Evolutionary conservation across 1,284 basidiomycete genomes (phyloP).

Genomic region (Cryptococcus sp.): DNA sequence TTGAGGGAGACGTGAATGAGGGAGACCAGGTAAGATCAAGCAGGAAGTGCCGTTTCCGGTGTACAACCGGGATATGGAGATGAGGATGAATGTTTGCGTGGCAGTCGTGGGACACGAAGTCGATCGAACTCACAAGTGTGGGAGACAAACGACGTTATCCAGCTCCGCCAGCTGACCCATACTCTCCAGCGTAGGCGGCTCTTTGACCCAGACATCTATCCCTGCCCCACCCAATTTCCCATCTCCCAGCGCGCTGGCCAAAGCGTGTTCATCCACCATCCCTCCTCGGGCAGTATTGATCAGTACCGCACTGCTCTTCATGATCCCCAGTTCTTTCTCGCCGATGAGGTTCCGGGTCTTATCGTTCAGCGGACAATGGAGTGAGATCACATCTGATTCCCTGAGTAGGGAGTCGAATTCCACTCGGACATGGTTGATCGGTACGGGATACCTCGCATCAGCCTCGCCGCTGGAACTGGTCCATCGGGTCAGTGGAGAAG

Average conservation of each 20-base stretch:
- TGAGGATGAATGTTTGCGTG: background rate
- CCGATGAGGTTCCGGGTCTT: conserved; percentile 53
- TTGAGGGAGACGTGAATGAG: too few species aligned
- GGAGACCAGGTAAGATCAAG: background rate
- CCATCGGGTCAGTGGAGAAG: conserved; percentile 47
- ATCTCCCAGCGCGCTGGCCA: conserved; percentile 51
- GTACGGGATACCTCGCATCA: conserved; percentile 20
- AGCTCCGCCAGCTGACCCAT: conserved; percentile 38
- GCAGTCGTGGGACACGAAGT: background rate
- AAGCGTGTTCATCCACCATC: conserved; percentile 56
- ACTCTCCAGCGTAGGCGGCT: conserved; percentile 43
- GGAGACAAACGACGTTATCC: conserved; percentile 40
- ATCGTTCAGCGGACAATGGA: conserved; percentile 57
- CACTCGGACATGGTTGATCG: conserved; percentile 57
- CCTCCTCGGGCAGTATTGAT: conserved; percentile 58
- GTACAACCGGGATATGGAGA: background rate
- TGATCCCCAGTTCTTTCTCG: conserved; percentile 44
- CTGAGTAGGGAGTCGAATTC: conserved; percentile 53
- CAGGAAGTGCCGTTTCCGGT: background rate
- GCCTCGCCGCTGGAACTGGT: conserved; percentile 5
- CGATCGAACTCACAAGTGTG: conserved; percentile 39
- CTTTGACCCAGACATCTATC: conserved; percentile 57
- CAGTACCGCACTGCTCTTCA: conserved; percentile 52
- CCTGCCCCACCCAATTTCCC: conserved; percentile 57
- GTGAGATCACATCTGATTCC: conserved; percentile 54